These are phyloP conservation scores for Delonix regia DNA, from an alignment of 306 rosid species.

Conservation along the genomic window DNA sequence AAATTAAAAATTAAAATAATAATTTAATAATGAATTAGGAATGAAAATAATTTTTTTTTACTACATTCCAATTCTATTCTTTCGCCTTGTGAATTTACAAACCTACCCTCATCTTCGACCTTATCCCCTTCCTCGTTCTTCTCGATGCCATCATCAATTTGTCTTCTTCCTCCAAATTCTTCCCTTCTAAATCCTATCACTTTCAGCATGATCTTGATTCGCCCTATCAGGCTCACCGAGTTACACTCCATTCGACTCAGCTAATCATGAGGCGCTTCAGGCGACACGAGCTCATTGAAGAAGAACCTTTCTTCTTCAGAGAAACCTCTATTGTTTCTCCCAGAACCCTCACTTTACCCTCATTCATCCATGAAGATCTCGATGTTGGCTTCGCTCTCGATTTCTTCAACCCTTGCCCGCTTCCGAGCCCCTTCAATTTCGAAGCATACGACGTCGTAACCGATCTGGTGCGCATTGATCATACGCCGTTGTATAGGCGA, in stretches of 20 bases:
- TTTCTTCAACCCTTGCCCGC: constrained; percentile 10
- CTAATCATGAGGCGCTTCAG: constrained; percentile 64
- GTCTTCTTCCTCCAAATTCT: neutral
- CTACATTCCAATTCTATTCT: neutral
- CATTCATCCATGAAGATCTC: constrained; percentile 53
- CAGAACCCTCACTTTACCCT: constrained; percentile 50
- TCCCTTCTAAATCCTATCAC: neutral
- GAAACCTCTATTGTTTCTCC: constrained; percentile 55
- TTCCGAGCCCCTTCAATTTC: constrained; percentile 36
- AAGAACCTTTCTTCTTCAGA: constrained; percentile 52
- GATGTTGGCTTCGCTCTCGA: constrained; percentile 48
- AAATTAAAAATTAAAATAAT: too few relatives aligned
- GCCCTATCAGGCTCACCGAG: constrained; percentile 24
- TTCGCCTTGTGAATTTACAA: neutral
- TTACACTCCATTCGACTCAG: constrained; percentile 36
- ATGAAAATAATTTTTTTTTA: too few relatives aligned
- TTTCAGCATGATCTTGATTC: neutral
- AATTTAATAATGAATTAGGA: too few relatives aligned
- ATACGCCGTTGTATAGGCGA: constrained; percentile 47
- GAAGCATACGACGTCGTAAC: constrained; percentile 46
- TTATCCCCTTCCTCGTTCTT: neutral
- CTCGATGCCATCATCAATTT: neutral
- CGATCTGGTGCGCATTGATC: constrained; percentile 59
- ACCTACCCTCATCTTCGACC: neutral
- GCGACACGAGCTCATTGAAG: constrained; percentile 61